Conservation (phyloP, 768 basidiomycete species). For the Trametes sanguinea region DNA sequence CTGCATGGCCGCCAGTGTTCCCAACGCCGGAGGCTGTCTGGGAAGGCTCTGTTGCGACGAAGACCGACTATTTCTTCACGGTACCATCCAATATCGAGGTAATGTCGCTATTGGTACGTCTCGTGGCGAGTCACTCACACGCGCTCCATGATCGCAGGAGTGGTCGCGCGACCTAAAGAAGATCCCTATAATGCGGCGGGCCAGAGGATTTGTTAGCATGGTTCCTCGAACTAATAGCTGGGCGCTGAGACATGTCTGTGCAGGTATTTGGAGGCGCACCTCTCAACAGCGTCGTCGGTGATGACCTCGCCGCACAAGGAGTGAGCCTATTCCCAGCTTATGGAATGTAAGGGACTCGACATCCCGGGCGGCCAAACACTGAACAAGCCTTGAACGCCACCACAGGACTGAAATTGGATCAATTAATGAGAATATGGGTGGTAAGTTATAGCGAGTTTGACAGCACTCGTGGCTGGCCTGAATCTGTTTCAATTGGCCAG, state of each 20-base stretch:
- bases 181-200: background rate
- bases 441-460: no score
- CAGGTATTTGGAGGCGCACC: constrained; percentile 8
- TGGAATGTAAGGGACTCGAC: constrained; percentile 1
- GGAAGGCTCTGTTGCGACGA: constrained; percentile 10
- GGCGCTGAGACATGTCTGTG: background rate
- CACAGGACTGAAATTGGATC: constrained; percentile 24
- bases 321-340: constrained; percentile 19
- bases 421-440: background rate
- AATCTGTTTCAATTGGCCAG: constrained; percentile 11
- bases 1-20: constrained; percentile 21
- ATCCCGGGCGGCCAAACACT: background rate
- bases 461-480: constrained; percentile 5
- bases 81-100: constrained; percentile 35
- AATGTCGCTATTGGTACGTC: no score
- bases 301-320: constrained; percentile 16
- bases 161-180: constrained; percentile 22
- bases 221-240: background rate
- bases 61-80: constrained; percentile 11
- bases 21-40: constrained; percentile 29
- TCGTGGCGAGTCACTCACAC: background rate
- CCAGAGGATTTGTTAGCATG: constrained; percentile 13
- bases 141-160: background rate
- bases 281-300: constrained; percentile 21
- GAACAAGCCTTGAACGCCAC: background rate